Percentiles rank a stretch among this genome's conserved stretches.
These are phyloP conservation scores for Bonia amplexicaulis DNA, from an alignment of 176 grass and related monocot genomes.

Conservation along the genomic window DNA sequence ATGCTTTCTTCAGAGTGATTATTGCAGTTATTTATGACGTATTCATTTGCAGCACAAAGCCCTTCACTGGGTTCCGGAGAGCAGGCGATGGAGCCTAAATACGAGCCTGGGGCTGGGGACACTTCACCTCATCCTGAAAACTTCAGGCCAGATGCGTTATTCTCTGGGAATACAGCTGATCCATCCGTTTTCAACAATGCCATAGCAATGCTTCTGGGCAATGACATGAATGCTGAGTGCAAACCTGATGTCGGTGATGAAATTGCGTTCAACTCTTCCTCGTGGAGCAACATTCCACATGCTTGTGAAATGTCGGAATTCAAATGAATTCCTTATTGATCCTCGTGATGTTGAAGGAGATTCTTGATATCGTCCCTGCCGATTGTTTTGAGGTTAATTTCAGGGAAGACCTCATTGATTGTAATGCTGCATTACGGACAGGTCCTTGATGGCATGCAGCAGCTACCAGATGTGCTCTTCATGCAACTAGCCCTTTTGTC, in stretches of 20 bases:
- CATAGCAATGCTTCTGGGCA: conserved; percentile 56
- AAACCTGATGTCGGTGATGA: conserved; percentile 31
- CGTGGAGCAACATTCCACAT: conserved; percentile 61
- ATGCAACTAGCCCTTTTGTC: conserved; percentile 33
- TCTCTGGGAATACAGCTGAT: conserved; percentile 51
- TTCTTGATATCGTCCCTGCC: conserved; percentile 13
- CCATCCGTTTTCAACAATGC: conserved; percentile 50
- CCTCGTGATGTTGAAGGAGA: not conserved
- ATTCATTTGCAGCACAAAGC: conserved; percentile 38
- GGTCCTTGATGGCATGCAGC: conserved; percentile 20
- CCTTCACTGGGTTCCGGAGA: conserved; percentile 31
- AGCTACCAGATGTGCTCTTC: conserved; percentile 15
- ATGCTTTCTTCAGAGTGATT: not conserved
- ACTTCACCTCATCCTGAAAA: conserved; percentile 49
- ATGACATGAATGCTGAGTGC: conserved; percentile 37
- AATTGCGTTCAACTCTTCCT: conserved; percentile 28
- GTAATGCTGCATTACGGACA: conserved; percentile 14
- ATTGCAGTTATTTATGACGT: not conserved
- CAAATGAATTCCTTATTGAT: conserved; percentile 39
- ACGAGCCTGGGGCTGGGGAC: conserved; percentile 33
- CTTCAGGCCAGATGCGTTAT: conserved; percentile 62
- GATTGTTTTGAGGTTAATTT: conserved; percentile 28
- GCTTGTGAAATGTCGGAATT: conserved; percentile 56
- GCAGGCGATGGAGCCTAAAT: conserved; percentile 10
- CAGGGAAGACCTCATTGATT: conserved; percentile 23